phyloP scores from a whole-genome alignment of 305 asterid genomes.

The Fraxinus sp. region DNA sequence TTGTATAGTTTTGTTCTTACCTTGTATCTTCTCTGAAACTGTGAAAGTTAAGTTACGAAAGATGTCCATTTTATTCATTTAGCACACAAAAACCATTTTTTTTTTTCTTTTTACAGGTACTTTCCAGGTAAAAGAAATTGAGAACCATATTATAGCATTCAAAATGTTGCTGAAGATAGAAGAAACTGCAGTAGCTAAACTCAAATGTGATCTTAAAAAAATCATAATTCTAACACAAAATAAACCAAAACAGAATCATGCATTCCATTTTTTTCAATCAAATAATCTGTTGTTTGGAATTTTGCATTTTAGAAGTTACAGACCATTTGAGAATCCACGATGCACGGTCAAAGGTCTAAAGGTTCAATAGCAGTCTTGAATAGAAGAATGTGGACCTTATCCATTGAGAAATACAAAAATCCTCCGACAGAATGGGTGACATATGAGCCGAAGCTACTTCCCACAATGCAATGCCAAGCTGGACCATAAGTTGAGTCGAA shows the following conservation, averaged over 20 bases:
- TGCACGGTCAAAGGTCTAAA: slow-evolving; percentile 36
- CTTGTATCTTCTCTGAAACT: too few species aligned
- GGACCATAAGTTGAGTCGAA: slow-evolving; percentile 77
- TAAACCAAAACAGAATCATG: neutral
- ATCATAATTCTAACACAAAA: neutral
- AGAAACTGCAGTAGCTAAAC: neutral
- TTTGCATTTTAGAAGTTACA: neutral
- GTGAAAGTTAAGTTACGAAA: too few species aligned
- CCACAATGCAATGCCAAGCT: slow-evolving; percentile 93
- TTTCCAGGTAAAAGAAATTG: neutral
- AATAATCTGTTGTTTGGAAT: neutral
- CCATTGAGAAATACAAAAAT: slow-evolving; percentile 76
- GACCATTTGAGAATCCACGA: neutral
- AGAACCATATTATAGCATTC: neutral
- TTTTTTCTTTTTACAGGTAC: too few species aligned
- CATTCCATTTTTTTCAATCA: neutral
- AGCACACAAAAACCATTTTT: too few species aligned
- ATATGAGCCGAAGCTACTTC: slow-evolving; percentile 78
- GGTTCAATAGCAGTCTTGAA: slow-evolving; percentile 81
- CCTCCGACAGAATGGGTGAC: slow-evolving; percentile 82
- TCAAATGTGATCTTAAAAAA: neutral
- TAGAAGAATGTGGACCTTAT: slow-evolving; percentile 72
- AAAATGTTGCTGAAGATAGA: neutral
- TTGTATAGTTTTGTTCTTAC: too few species aligned
- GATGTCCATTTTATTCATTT: too few species aligned